These are phyloP conservation scores for Alternaria brassicae DNA, from an alignment of 2,329 filamentous ascomycete species.

Conservation along the genomic window DNA sequence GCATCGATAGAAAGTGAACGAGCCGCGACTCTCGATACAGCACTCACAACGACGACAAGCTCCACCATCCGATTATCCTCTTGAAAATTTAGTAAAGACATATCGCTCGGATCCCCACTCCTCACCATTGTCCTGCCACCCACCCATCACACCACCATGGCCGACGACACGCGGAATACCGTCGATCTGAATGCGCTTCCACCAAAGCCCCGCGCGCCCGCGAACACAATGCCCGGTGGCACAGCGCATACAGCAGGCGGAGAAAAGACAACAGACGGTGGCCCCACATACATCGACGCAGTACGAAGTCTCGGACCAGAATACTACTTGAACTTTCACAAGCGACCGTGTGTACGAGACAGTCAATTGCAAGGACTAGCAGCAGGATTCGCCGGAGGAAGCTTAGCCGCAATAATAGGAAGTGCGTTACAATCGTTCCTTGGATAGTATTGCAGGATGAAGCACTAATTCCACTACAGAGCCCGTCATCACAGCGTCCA, in stretches of 20 bases:
- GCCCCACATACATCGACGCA: slow-evolving; percentile 62
- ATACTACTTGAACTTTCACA: slow-evolving; percentile 76
- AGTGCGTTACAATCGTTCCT: slow-evolving; percentile 59
- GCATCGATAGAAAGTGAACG: slow-evolving; percentile 21
- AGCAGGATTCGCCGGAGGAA: slow-evolving; percentile 77
- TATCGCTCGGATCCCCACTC: background rate
- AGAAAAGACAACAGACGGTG: slow-evolving; percentile 39
- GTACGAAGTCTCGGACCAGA: slow-evolving; percentile 70
- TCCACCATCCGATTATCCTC: background rate
- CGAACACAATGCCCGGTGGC: slow-evolving; percentile 60
- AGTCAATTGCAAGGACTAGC: slow-evolving; percentile 84
- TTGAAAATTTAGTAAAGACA: background rate
- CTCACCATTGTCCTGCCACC: background rate
- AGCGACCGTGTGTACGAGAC: slow-evolving; percentile 83
- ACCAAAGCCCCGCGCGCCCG: slow-evolving; percentile 35
- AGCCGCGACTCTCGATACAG: slow-evolving; percentile 6
- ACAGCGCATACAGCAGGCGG: slow-evolving; percentile 68
- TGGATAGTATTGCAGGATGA: background rate
- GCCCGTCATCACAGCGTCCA: slow-evolving; percentile 71
- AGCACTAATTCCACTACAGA: slow-evolving; percentile 52
- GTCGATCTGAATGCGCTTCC: slow-evolving; percentile 27
- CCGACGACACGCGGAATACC: slow-evolving; percentile 54
- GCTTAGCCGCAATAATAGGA: slow-evolving; percentile 74
- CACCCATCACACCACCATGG: slow-evolving; percentile 48
- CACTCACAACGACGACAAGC: background rate